Base-by-base conservation (phyloP, 2,329 filamentous ascomycete species). In the Coniella vitis region DNA sequence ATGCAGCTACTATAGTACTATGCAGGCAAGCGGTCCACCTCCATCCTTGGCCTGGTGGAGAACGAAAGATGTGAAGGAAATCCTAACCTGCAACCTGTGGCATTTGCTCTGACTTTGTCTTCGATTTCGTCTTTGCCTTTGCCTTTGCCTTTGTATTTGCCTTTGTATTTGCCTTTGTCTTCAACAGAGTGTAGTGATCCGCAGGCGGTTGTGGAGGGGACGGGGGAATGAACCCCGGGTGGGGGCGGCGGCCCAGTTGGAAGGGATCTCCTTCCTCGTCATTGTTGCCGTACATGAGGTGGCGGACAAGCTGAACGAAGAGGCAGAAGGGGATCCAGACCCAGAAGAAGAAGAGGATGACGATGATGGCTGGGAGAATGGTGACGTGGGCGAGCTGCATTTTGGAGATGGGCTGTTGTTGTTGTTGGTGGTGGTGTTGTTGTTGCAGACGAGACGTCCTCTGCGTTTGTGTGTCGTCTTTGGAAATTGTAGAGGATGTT, bases 281-380 rank as follows among this genome's bases (percentile, higher is more conserved):
- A 5, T 19, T 29, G 20, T 43, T 21, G 16, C 44, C 25, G 12
- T 20, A 29, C n/a, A 47, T 17, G 20, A 35, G 22, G 14, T 46
- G 31, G n/a, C 29, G 25, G 2, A 43, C 29, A 8, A 25, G 22
- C 7, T 19, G 16, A n/a, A 8, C 7, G 2, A 34, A 22, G 25
- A 43, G 1, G 10, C 38, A 5, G 29, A 31, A n/a, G 12, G 46
- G 45, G 8, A 45, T n/a, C 44, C 39, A 48, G 37, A 35, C 44
- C 44, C 34, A 51, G n/a, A 37, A 39, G 5, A 51, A 17, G 22
- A 39, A 16, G 12, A 47, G 2, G 19, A 47, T 19, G 34, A 47
- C 9, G 31, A 32, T 12, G 10, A 51, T 13, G 20, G 43, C 38
- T n/a, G 35, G 37, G 34, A 47, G 42, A 9, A 51, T 21, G 48